phyloP scores from a whole-genome alignment of 805 yeast species.

The Saccharomycopsis javanensis region DNA sequence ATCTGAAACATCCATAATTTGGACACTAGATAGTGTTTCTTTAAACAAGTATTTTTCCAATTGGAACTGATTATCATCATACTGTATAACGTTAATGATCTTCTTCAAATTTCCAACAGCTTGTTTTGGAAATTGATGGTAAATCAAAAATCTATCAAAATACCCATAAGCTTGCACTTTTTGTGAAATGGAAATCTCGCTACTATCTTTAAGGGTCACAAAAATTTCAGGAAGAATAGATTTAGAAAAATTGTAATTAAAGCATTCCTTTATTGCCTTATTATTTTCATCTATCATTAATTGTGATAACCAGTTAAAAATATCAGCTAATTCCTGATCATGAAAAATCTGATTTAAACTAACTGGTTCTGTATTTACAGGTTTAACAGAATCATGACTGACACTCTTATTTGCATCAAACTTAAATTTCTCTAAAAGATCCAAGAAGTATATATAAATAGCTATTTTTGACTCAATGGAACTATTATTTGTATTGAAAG shows the following conservation, averaged over 20 bases:
- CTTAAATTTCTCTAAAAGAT: not conserved
- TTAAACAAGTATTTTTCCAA: not conserved
- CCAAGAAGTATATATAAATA: not conserved
- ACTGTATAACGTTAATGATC: not conserved
- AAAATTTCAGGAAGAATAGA: slow-evolving; percentile 1
- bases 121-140: not conserved
- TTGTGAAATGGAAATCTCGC: not conserved
- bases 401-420: not conserved
- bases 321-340: not conserved
- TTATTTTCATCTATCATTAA: not conserved
- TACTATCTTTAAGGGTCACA: not conserved
- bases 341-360: slow-evolving; percentile 3
- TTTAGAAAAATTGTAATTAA: not conserved
- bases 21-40: not conserved
- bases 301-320: slow-evolving; percentile 1
- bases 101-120: slow-evolving; percentile 2
- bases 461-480: not conserved
- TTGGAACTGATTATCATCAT: not conserved
- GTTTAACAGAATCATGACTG: not conserved
- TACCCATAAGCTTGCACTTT: not conserved
- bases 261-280: not conserved
- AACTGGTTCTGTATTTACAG: not conserved
- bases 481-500: not conserved
- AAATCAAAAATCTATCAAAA: slow-evolving; percentile 3
- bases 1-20: not conserved